Evolutionary conservation across 495 filamentous ascomycete species (phyloP).

Genomic region (Lichina pygmaea): DNA sequence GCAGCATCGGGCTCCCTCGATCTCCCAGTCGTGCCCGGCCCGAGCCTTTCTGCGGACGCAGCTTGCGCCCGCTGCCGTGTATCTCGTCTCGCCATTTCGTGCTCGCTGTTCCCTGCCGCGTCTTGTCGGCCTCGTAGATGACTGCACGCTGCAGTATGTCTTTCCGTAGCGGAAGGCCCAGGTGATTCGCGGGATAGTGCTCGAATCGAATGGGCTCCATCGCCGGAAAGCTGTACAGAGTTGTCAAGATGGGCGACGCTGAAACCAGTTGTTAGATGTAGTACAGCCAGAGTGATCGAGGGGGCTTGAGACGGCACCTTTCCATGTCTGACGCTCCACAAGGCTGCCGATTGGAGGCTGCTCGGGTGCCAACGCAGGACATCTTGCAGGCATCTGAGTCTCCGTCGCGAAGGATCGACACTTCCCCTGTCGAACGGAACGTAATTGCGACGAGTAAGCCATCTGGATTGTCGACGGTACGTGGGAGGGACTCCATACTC

Average conservation of each 20-base stretch:
- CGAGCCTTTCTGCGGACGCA: slow-evolving; percentile 61
- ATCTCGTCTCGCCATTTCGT: slow-evolving; percentile 70
- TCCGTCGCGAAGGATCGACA: slow-evolving; percentile 63
- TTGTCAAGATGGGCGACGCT: slow-evolving; percentile 41
- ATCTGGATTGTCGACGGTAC: too few relatives aligned
- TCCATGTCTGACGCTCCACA: too few relatives aligned
- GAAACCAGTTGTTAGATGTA: not conserved
- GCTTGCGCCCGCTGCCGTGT: slow-evolving; percentile 50
- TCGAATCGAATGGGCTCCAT: slow-evolving; percentile 65
- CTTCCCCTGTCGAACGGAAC: too few relatives aligned
- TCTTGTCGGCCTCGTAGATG: slow-evolving; percentile 72
- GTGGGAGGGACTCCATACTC: too few relatives aligned
- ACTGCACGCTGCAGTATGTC: slow-evolving; percentile 87
- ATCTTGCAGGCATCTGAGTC: slow-evolving; percentile 6
- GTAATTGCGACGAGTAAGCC: too few relatives aligned
- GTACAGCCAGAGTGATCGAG: too few relatives aligned
- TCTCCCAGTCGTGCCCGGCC: slow-evolving; percentile 56
- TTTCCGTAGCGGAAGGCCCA: slow-evolving; percentile 60
- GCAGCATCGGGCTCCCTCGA: slow-evolving; percentile 56
- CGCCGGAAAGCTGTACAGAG: slow-evolving; percentile 69
- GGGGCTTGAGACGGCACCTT: too few relatives aligned
- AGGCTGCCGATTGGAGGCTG: too few relatives aligned
- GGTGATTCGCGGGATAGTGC: slow-evolving; percentile 52
- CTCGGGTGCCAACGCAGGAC: not conserved
- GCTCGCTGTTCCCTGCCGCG: slow-evolving; percentile 64